phyloP scores from a whole-genome alignment of 1,284 basidiomycete genomes.

The Ganoderma leucocontextum region DNA sequence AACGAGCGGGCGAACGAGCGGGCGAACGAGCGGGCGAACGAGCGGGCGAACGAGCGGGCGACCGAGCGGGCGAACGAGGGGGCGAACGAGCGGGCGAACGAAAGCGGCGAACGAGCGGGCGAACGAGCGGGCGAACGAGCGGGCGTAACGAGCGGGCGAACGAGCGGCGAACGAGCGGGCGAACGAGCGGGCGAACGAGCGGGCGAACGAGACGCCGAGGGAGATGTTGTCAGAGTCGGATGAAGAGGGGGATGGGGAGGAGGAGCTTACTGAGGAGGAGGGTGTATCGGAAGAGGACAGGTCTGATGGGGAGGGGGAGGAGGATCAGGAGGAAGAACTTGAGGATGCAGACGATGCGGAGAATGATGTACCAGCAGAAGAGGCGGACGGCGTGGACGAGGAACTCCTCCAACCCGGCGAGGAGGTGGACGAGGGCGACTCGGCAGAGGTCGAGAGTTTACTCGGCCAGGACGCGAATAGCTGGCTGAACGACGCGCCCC shows the following conservation, averaged over 20 bases:
- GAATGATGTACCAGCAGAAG: not conserved
- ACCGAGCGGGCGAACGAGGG: too few relatives aligned
- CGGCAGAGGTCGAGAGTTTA: constrained; percentile 20
- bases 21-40: too few relatives aligned
- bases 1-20: too few relatives aligned
- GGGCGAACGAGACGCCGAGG: constrained; percentile 21
- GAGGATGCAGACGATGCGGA: constrained; percentile 1
- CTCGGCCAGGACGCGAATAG: constrained; percentile 19
- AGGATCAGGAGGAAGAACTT: not conserved
- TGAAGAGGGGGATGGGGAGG: constrained; percentile 8
- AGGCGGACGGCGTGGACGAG: not conserved
- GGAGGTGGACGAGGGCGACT: not conserved
- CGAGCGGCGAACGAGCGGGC: too few relatives aligned
- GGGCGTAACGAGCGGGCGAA: too few relatives aligned
- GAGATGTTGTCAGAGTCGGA: not conserved
- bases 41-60: too few relatives aligned
- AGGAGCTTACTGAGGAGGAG: not conserved
- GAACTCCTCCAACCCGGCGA: not conserved
- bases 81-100: too few relatives aligned
- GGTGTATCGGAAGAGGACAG: too few relatives aligned
- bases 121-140: too few relatives aligned
- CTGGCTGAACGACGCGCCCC: constrained; percentile 18
- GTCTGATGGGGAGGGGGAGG: not conserved
- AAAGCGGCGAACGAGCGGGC: too few relatives aligned
- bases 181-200: too few relatives aligned